These are phyloP conservation scores for Myxozyma vanderwaltii DNA, from an alignment of 805 yeast species.

Conservation along the genomic window DNA sequence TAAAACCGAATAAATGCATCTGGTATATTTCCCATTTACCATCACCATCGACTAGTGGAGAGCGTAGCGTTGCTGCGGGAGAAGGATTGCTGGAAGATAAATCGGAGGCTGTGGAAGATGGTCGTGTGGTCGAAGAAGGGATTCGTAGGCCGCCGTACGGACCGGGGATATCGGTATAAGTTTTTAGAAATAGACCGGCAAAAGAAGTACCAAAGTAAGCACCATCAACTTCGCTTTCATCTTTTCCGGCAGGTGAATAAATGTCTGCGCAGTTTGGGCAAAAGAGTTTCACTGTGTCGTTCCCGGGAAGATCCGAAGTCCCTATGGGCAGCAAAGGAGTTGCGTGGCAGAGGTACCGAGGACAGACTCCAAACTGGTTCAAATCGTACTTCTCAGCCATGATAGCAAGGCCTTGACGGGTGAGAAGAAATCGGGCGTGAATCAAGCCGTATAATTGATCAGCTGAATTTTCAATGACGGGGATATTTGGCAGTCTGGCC, in stretches of 20 bases:
- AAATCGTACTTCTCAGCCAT: slow-evolving; percentile 88
- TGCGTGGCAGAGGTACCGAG: slow-evolving; percentile 84
- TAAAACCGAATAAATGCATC: slow-evolving; percentile 84
- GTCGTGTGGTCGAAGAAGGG: slow-evolving; percentile 42
- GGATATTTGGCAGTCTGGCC: slow-evolving; percentile 64
- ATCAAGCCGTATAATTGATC: slow-evolving; percentile 90
- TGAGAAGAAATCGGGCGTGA: slow-evolving; percentile 86
- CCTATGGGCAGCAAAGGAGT: slow-evolving; percentile 92
- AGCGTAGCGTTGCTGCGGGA: neutral
- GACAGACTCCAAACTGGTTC: slow-evolving; percentile 88
- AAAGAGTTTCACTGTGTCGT: slow-evolving; percentile 85
- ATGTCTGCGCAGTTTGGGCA: slow-evolving; percentile 95
- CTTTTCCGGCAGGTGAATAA: slow-evolving; percentile 82
- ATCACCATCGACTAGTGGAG: neutral
- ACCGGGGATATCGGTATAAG: slow-evolving; percentile 73
- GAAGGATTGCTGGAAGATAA: neutral
- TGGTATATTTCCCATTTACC: slow-evolving; percentile 48
- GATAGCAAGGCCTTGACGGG: slow-evolving; percentile 84
- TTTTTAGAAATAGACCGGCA: slow-evolving; percentile 87
- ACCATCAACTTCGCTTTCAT: slow-evolving; percentile 89
- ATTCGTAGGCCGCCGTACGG: slow-evolving; percentile 27
- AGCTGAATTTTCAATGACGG: slow-evolving; percentile 83
- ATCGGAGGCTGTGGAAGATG: neutral
- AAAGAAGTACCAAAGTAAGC: slow-evolving; percentile 96
- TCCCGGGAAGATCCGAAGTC: slow-evolving; percentile 84